Evolutionary conservation across 768 basidiomycete species (phyloP).

Genomic region (Rubroboletus pulcherrimus): DNA sequence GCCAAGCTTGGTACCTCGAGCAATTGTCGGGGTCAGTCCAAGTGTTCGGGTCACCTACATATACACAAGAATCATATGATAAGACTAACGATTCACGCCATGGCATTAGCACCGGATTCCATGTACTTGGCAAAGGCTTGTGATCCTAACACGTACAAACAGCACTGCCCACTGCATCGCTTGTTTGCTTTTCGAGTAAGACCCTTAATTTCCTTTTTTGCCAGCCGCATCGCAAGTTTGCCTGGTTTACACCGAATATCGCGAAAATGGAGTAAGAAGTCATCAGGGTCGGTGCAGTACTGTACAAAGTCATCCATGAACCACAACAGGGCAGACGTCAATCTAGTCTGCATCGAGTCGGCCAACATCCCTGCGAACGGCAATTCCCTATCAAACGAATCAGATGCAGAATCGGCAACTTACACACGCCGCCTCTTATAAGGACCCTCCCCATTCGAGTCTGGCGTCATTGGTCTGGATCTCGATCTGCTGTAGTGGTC

Average conservation of each 20-base stretch:
- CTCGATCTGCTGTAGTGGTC: too few relatives aligned
- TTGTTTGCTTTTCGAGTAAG: too few relatives aligned
- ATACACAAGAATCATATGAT: not conserved
- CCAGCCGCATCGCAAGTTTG: not conserved
- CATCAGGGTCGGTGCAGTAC: not conserved
- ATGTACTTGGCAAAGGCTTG: not conserved
- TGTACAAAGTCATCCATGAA: not conserved
- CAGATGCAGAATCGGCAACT: not conserved
- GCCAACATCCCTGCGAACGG: not conserved
- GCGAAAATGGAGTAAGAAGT: not conserved
- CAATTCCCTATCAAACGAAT: not conserved
- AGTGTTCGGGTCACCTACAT: not conserved
- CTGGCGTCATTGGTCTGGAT: not conserved
- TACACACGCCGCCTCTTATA: not conserved
- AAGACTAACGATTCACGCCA: not conserved
- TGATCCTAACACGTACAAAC: constrained; percentile 9
- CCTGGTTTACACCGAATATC: not conserved
- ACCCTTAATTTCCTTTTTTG: too few relatives aligned
- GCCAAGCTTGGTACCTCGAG: constrained; percentile 4
- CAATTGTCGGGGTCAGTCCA: not conserved
- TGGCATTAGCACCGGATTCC: too few relatives aligned
- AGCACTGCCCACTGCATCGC: not conserved
- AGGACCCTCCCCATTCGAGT: not conserved
- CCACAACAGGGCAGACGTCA: not conserved
- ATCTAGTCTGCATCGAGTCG: not conserved